Evolutionary conservation across 2,329 filamentous ascomycete species (phyloP).

Genomic region (Cladorrhinum sp.): DNA sequence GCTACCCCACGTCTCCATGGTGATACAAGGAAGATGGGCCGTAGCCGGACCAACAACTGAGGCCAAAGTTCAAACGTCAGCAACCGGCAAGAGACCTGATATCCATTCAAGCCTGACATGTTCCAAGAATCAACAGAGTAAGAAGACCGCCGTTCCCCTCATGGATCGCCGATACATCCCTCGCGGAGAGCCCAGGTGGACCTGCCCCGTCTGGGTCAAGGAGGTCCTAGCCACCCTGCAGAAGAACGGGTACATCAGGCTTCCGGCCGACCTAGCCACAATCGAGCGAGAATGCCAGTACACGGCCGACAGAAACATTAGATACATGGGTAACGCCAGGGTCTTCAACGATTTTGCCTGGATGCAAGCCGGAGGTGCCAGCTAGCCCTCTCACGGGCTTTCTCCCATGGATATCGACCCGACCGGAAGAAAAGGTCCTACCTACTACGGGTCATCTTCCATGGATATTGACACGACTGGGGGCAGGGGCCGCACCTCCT

Average conservation of each 20-base stretch:
- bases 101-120: no score
- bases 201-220: conserved; percentile 10
- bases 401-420: background rate
- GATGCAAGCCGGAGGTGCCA: background rate
- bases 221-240: background rate
- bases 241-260: background rate
- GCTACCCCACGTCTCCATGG: no score
- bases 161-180: conserved; percentile 3
- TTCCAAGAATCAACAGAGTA: background rate
- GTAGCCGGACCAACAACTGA: no score
- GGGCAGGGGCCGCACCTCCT: background rate
- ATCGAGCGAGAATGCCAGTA: background rate
- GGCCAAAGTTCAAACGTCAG: no score
- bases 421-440: background rate
- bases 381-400: background rate
- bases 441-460: background rate
- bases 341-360: background rate
- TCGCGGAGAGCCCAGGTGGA: background rate
- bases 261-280: background rate
- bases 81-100: no score
- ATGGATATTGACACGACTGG: background rate
- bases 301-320: background rate
- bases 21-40: no score
- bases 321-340: background rate
- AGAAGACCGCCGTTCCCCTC: background rate